Percentiles rank a stretch among this genome's conserved stretches.
These are phyloP conservation scores for Schwanniomyces sp. DNA, from an alignment of 805 yeast genomes.

Conservation along the genomic window DNA sequence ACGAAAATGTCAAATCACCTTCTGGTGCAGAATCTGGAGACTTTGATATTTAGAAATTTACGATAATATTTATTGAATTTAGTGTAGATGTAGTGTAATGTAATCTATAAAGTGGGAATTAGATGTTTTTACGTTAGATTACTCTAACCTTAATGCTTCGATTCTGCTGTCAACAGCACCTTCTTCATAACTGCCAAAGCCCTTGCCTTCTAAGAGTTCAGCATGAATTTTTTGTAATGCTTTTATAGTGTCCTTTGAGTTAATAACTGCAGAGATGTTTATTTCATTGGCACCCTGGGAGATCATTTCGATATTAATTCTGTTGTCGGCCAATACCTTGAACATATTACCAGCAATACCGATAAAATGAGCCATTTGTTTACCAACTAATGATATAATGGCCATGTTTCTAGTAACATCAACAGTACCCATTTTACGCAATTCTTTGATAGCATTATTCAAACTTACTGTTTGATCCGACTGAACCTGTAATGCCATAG, in stretches of 20 bases:
- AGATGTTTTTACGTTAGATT: not conserved
- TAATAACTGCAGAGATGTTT: constrained; percentile 92
- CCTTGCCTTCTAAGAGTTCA: constrained; percentile 54
- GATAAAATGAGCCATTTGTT: constrained; percentile 93
- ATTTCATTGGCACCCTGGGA: constrained; percentile 98
- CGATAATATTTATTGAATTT: constrained; percentile 1
- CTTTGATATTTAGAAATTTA: constrained; percentile 24
- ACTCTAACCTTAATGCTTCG: constrained; percentile 24
- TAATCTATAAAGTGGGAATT: not conserved
- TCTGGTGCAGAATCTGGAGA: constrained; percentile 25
- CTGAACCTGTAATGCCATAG: constrained; percentile 91
- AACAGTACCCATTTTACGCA: constrained; percentile 79
- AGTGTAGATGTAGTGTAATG: not conserved
- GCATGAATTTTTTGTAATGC: constrained; percentile 87
- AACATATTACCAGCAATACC: constrained; percentile 99
- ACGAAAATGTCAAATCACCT: constrained; percentile 31
- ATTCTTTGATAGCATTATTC: constrained; percentile 72
- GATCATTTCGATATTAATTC: constrained; percentile 95
- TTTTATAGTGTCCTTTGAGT: constrained; percentile 75
- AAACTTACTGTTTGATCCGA: constrained; percentile 62
- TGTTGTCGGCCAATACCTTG: constrained; percentile 86
- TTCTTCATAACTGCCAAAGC: constrained; percentile 19
- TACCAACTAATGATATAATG: constrained; percentile 92
- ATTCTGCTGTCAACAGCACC: constrained; percentile 32
- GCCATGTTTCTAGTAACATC: constrained; percentile 87